Evolutionary conservation across 1,284 basidiomycete genomes (phyloP).

Genomic region (Exsudoporus floridanus): DNA sequence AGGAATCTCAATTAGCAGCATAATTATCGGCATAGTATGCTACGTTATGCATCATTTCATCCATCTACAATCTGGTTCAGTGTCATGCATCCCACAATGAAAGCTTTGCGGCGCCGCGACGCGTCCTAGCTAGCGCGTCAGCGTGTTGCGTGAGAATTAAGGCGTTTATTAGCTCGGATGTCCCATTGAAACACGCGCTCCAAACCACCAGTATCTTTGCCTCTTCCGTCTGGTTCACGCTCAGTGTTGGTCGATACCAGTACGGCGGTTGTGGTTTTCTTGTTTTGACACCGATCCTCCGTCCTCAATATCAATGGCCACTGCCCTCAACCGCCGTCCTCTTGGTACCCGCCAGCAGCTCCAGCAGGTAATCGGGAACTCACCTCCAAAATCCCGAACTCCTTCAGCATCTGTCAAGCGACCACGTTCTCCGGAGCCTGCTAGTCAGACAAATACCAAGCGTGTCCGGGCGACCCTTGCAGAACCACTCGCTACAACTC

Average conservation of each 20-base stretch:
- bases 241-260: background rate
- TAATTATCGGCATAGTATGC: background rate
- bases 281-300: background rate
- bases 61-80: background rate
- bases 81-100: background rate
- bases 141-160: slow-evolving; percentile 32
- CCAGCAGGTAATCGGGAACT: slow-evolving; percentile 35
- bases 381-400: slow-evolving; percentile 32
- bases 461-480: slow-evolving; percentile 32
- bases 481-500: slow-evolving; percentile 17
- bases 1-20: slow-evolving; percentile 28
- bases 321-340: slow-evolving; percentile 44
- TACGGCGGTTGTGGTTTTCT: slow-evolving; percentile 1
- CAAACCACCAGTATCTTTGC: slow-evolving; percentile 11
- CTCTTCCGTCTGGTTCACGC: background rate
- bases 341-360: slow-evolving; percentile 35
- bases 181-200: slow-evolving; percentile 2
- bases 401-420: slow-evolving; percentile 47
- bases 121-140: slow-evolving; percentile 19
- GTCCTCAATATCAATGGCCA: slow-evolving; percentile 34
- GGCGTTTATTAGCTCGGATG: slow-evolving; percentile 11
- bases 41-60: slow-evolving; percentile 6
- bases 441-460: slow-evolving; percentile 29
- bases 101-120: slow-evolving; percentile 10
- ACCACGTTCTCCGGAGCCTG: slow-evolving; percentile 60